Percentiles rank a stretch among this genome's conserved stretches.
These are phyloP conservation scores for Tetrastigma voinierianum DNA, from an alignment of 164 flowering plant species.

Conservation along the genomic window DNA sequence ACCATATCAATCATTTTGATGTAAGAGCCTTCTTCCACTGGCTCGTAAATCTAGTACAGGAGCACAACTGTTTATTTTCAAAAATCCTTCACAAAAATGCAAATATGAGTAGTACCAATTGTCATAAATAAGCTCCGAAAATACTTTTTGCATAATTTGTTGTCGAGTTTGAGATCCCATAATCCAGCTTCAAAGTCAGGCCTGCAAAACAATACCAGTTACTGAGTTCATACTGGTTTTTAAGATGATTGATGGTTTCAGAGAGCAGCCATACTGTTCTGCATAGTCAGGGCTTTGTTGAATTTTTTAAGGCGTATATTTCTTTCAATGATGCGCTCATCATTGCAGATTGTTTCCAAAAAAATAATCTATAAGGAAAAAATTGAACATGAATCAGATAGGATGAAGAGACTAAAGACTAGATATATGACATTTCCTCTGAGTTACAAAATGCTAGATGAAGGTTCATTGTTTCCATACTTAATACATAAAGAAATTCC, in stretches of 20 bases:
- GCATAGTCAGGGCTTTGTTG: slow-evolving; percentile 99
- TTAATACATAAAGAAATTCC: neutral
- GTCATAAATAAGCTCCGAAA: neutral
- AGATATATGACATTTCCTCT: neutral
- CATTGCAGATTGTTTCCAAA: slow-evolving; percentile 93
- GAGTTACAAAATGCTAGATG: slow-evolving; percentile 1
- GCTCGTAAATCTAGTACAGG: slow-evolving; percentile 76
- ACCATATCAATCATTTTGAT: slow-evolving; percentile 99
- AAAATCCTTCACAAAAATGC: neutral
- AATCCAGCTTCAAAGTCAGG: slow-evolving; percentile 91
- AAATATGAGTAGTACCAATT: neutral
- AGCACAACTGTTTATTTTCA: slow-evolving; percentile 1
- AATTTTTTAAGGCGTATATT: slow-evolving; percentile 91
- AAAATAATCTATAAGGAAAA: slow-evolving; percentile 69
- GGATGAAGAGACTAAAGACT: neutral
- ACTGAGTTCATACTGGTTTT: neutral
- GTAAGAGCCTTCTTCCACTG: slow-evolving; percentile 99
- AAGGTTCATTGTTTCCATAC: neutral
- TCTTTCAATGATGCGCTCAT: slow-evolving; percentile 79
- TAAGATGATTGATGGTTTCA: neutral
- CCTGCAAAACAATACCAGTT: slow-evolving; percentile 44
- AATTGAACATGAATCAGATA: neutral
- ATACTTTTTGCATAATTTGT: slow-evolving; percentile 85
- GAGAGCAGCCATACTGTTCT: slow-evolving; percentile 64
- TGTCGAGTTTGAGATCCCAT: slow-evolving; percentile 73